Evolutionary conservation across 331 rosid species (phyloP).

Genomic region (Rhamnella rubrinervis): DNA sequence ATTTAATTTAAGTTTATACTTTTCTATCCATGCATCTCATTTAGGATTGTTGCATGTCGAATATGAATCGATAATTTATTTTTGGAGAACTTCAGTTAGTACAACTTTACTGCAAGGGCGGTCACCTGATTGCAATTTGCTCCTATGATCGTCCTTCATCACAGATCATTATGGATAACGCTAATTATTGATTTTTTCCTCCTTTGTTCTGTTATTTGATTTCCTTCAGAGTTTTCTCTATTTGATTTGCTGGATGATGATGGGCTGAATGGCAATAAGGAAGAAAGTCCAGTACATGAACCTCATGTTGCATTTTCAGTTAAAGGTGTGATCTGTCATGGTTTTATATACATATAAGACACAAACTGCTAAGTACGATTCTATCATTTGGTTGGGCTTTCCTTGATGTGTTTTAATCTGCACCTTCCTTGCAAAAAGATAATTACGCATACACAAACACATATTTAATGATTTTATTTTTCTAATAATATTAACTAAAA

Average conservation of each 20-base stretch:
- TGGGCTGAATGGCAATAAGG: slow-evolving; percentile 36
- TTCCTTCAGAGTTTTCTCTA: slow-evolving; percentile 50
- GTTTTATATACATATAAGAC: not conserved
- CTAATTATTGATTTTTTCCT: slow-evolving; percentile 13
- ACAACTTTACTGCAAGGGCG: slow-evolving; percentile 5
- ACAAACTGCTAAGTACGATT: not conserved
- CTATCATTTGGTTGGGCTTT: not conserved
- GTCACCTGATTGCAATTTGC: not conserved
- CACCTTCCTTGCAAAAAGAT: too few species aligned
- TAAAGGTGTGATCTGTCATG: slow-evolving; percentile 47
- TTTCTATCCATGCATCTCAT: not conserved
- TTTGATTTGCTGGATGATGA: slow-evolving; percentile 74
- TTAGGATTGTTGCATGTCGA: slow-evolving; percentile 17
- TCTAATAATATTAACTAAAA: not conserved
- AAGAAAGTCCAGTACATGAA: slow-evolving; percentile 55
- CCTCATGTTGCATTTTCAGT: slow-evolving; percentile 92
- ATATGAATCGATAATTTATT: slow-evolving; percentile 21
- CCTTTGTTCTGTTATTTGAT: slow-evolving; percentile 22
- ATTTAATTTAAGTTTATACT: not conserved
- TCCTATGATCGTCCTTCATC: not conserved
- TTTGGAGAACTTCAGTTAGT: slow-evolving; percentile 15
- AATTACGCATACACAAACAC: too few species aligned
- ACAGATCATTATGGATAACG: not conserved
- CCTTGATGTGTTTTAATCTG: not conserved
- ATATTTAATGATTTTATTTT: not conserved